Conservation (phyloP, 805 yeast genomes). For the Hanseniaspora meyeri region DNA sequence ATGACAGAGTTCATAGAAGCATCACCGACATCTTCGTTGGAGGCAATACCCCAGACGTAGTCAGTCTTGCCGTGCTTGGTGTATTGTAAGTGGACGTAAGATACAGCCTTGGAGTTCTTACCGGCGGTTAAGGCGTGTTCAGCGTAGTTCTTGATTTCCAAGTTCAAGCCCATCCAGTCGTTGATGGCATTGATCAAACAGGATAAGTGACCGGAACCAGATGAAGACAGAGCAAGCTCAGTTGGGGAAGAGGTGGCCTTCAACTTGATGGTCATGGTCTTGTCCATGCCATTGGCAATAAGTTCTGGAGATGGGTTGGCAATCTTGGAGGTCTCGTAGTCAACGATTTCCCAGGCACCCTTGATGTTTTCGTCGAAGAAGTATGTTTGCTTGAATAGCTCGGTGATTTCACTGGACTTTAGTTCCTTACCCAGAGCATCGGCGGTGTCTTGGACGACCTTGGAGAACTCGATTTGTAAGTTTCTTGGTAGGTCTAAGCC, state of each 20-base stretch:
- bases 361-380: constrained; percentile 32
- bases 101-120: constrained; percentile 60
- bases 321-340: constrained; percentile 27
- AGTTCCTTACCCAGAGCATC: constrained; percentile 59
- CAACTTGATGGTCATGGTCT: constrained; percentile 31
- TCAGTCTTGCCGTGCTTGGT: constrained; percentile 33
- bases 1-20: constrained; percentile 64
- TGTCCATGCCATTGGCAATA: constrained; percentile 25
- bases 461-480: constrained; percentile 57
- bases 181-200: constrained; percentile 56
- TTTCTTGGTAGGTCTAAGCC: constrained; percentile 65
- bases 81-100: constrained; percentile 51
- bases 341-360: constrained; percentile 29
- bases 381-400: constrained; percentile 44
- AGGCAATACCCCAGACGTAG: constrained; percentile 79
- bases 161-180: constrained; percentile 36
- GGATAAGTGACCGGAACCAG: constrained; percentile 72
- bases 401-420: constrained; percentile 51
- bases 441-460: constrained; percentile 50
- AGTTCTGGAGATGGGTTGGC: background rate
- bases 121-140: constrained; percentile 69
- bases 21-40: constrained; percentile 77
- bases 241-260: constrained; percentile 23
- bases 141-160: constrained; percentile 54
- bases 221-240: constrained; percentile 34